Conservation (phyloP, 1,139 yeast genomes). For the Magnusiomyces sp. region DNA sequence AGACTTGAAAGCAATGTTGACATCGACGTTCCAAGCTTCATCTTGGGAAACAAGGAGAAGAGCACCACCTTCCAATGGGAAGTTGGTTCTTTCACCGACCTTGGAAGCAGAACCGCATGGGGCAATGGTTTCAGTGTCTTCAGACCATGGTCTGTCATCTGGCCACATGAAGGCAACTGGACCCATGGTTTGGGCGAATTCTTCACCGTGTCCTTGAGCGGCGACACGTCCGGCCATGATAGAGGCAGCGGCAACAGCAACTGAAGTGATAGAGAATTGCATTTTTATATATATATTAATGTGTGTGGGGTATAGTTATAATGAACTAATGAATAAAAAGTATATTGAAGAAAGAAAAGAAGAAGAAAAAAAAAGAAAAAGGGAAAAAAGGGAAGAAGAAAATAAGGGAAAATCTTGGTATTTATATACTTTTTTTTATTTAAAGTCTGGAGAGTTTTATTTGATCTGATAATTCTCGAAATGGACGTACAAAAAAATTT, state of each 20-base stretch:
- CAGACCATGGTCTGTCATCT: slow-evolving; percentile 37
- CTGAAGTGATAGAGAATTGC: slow-evolving; percentile 9
- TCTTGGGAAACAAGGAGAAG: slow-evolving; percentile 37
- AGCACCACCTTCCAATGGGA: slow-evolving; percentile 38
- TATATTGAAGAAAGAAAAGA: neutral
- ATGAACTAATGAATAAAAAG: neutral
- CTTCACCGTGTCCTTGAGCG: slow-evolving; percentile 31
- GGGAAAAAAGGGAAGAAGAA: neutral
- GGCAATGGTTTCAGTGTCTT: slow-evolving; percentile 35
- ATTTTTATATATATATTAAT: slow-evolving; percentile 6
- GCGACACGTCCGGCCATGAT: slow-evolving; percentile 25
- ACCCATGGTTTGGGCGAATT: slow-evolving; percentile 35
- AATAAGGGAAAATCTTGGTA: neutral
- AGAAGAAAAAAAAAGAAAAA: neutral
- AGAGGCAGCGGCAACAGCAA: slow-evolving; percentile 19
- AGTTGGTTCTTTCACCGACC: slow-evolving; percentile 31
- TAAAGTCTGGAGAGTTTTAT: neutral
- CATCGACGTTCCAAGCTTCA: slow-evolving; percentile 31
- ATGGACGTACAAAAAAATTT: neutral
- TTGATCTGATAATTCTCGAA: neutral
- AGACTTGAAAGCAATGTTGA: slow-evolving; percentile 33
- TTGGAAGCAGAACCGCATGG: slow-evolving; percentile 37
- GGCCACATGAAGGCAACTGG: slow-evolving; percentile 39
- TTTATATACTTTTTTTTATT: neutral
- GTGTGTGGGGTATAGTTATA: neutral